Base-by-base conservation (phyloP, 495 filamentous ascomycete species). In the Aspergillus avenaceus region DNA sequence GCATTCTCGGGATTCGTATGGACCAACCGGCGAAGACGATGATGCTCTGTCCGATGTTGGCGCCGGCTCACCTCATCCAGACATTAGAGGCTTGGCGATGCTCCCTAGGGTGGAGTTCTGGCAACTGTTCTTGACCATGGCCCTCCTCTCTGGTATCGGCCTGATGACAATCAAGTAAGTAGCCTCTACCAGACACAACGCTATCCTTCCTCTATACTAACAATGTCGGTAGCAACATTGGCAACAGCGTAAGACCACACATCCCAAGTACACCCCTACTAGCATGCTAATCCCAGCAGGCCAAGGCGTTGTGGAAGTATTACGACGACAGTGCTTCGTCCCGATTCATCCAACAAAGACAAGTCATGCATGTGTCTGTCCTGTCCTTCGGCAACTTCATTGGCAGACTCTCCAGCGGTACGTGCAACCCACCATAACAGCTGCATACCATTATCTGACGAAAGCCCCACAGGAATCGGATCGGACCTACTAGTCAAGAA, bases 141-240 rank as follows among this genome's bases (percentile, higher is more conserved):
- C 85, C 26, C 77, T 97, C 13, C 72, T 97, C 52, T 90, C 90
- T 16, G 93, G 93, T 34, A 87, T 96, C 61, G 93, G 93, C 9
- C 68, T 97, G 60, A 98, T 98, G 93, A 97, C 95, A 3, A 98
- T 98, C 65, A 98, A 98, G 90, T 95, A 72, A 69, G 89, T 79
- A n/a, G n/a, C 40, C 22, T 11, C 38, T n/a, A 21, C 47, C 38
- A 5, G n/a, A 12, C 13, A 8, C 16, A 4, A 9, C 16, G 5
- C 34, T 29, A 23, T 36, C 38, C 37, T 3, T 2, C 23, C 9
- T 3, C 9, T 25, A 37, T 24, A 52, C 80, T 82, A 62, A 83
- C 65, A 2, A 14, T 0, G 32, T 16, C 2, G 40, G 2, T 52
- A 95, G 90, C 68, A 98, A 98, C 61, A 97, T 98, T 65, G 95